Evolutionary conservation across 306 rosid species (phyloP), one percentile per base, ranked within the genome.

Genomic region (Dryas drummondii): DNA sequence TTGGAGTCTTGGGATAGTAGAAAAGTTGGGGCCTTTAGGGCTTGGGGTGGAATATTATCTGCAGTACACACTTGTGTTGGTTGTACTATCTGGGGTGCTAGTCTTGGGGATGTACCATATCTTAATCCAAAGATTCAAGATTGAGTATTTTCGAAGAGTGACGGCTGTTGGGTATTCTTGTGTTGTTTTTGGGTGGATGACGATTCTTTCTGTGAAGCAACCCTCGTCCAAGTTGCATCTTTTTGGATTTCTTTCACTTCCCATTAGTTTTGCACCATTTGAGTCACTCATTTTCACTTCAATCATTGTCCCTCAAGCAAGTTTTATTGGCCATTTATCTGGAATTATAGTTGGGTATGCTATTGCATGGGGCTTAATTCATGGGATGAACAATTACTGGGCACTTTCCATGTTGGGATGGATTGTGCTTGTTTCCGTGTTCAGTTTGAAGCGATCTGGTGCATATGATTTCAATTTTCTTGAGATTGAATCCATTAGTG

Each of bases 141-240:
- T 91, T 9, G 97, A 94, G 77, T 89, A 91, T 78, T 94, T 91
- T 74, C 90, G 96, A 7, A 84, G 98, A 56, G 96, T 91, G 44
- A 90, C 97, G 0, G 97, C 98, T 76, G 97, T 94, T 75, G 98
- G 98, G 4, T 94, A 94, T 79, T 94, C 98, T n/a, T 94, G 98
- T 75, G 98, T 94, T 76, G 98, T 94, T 77, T 94, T 94, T 60
- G 98, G 97, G 65, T 94, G 98, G 98, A 94, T 94, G 98, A 94
- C 98, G 5, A 88, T 94, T 79, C 96, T 94, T 63, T 86, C 97
- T 7, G 94, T 94, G 76, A 94, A 84, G 88, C 97, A 94, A 45
- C 98, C 98, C 8, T 90, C 97, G 7, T 88, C 97, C 4, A 91
- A 90, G 83, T 75, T 94, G 86, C 81, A 94, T n/a, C 96, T 94